A percentile compares a stretch with the other conserved stretches of the same genome.
Conservation (phyloP, 148 eudicot genomes). For the Amaranthus hypochondriacus region DNA sequence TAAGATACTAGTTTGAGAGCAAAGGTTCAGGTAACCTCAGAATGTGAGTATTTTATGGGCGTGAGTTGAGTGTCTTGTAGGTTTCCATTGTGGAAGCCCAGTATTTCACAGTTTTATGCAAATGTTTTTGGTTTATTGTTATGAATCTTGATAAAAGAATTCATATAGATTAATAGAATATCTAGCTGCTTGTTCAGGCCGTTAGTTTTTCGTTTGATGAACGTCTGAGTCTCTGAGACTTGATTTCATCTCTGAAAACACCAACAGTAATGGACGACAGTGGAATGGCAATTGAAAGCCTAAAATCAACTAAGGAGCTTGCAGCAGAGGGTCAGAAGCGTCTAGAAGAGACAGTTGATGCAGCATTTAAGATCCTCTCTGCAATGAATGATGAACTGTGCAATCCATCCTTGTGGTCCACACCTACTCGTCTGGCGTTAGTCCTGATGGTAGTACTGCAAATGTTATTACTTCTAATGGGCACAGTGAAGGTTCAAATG, state of each 20-base stretch:
- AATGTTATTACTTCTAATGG: conserved; percentile 17
- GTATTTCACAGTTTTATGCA: no score
- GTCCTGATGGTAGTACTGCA: conserved; percentile 1
- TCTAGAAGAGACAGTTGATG: conserved; percentile 73
- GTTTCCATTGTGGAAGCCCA: no score
- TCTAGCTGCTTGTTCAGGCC: no score
- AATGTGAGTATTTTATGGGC: no score
- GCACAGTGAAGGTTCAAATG: conserved; percentile 25
- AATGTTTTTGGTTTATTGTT: no score
- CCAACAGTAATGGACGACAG: conserved; percentile 38
- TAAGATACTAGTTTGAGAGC: no score
- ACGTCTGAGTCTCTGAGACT: background rate
- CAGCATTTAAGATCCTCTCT: conserved; percentile 70
- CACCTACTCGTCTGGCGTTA: conserved; percentile 21
- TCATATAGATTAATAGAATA: no score
- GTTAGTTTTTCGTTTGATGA: no score
- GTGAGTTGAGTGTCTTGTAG: no score
- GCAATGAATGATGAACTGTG: conserved; percentile 98
- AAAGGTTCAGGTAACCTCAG: no score
- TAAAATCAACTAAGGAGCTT: conserved; percentile 49
- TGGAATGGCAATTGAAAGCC: conserved; percentile 10
- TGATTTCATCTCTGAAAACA: background rate
- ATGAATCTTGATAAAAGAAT: no score
- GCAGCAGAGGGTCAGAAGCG: conserved; percentile 77
- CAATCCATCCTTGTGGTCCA: conserved; percentile 73